These are phyloP conservation scores for Phytophthora tentaculata DNA, from an alignment of 352 stramenopile species.

Conservation along the genomic window DNA sequence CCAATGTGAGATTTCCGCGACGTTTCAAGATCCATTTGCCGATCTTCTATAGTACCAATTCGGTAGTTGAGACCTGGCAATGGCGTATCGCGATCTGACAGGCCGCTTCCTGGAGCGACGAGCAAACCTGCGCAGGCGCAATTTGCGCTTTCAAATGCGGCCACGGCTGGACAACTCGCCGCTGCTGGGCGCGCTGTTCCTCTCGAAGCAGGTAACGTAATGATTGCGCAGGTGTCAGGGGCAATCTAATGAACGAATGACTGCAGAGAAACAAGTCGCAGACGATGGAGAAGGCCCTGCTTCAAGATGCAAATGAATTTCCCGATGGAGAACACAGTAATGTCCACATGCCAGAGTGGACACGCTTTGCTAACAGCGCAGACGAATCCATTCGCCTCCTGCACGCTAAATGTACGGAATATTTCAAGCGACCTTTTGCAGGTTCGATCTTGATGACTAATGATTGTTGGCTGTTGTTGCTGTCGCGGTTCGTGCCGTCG, in stretches of 20 bases:
- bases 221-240: background rate
- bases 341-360: slow-evolving; percentile 63
- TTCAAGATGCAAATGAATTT: slow-evolving; percentile 65
- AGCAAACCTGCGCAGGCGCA: slow-evolving; percentile 55
- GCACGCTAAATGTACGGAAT: slow-evolving; percentile 69
- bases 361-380: slow-evolving; percentile 60
- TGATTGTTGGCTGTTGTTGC: background rate
- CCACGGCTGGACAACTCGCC: slow-evolving; percentile 47
- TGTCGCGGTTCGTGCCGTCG: background rate
- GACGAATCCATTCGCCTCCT: slow-evolving; percentile 74
- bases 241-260: slow-evolving; percentile 10
- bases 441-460: background rate
- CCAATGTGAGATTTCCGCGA: slow-evolving; percentile 29
- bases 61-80: slow-evolving; percentile 19
- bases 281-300: slow-evolving; percentile 67
- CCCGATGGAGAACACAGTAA: slow-evolving; percentile 36
- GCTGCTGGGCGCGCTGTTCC: slow-evolving; percentile 53
- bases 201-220: slow-evolving; percentile 54
- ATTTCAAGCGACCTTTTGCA: background rate
- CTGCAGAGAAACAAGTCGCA: slow-evolving; percentile 53
- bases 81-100: slow-evolving; percentile 75
- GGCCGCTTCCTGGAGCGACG: slow-evolving; percentile 50
- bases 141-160: slow-evolving; percentile 64
- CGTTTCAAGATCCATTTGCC: slow-evolving; percentile 52
- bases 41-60: slow-evolving; percentile 19